These are phyloP conservation scores for Pseudoturritis turrita DNA, from an alignment of 345 rosid species.

Conservation along the genomic window DNA sequence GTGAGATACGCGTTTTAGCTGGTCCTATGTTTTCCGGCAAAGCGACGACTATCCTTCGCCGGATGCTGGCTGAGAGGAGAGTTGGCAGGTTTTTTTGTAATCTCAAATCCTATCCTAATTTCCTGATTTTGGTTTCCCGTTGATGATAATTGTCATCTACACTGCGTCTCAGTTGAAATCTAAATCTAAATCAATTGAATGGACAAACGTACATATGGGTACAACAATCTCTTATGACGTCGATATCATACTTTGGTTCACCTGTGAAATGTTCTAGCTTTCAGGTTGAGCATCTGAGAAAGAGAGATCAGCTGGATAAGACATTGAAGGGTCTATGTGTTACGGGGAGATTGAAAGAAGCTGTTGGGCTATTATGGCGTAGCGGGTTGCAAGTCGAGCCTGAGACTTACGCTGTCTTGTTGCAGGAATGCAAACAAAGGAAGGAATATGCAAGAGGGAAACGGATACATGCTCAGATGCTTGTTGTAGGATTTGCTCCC, in stretches of 20 bases:
- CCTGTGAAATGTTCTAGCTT: conserved; percentile 46
- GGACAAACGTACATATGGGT: no score
- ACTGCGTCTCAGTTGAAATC: not conserved
- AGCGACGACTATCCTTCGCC: conserved; percentile 67
- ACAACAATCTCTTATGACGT: no score
- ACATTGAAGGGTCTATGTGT: conserved; percentile 56
- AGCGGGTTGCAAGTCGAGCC: conserved; percentile 34
- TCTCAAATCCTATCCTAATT: not conserved
- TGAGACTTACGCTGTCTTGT: conserved; percentile 44
- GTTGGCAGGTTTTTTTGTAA: conserved; percentile 47
- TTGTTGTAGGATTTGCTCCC: conserved; percentile 43
- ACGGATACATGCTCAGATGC: conserved; percentile 71
- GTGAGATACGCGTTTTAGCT: conserved; percentile 58
- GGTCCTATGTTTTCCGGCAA: conserved; percentile 73
- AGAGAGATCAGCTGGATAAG: conserved; percentile 39
- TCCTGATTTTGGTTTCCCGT: not conserved
- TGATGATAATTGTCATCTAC: not conserved
- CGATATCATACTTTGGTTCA: conserved; percentile 4
- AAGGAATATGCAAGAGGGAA: conserved; percentile 41
- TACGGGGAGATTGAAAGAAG: conserved; percentile 60
- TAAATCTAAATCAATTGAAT: not conserved
- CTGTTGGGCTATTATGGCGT: conserved; percentile 52
- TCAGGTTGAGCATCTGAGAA: conserved; percentile 52
- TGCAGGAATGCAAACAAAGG: conserved; percentile 67
- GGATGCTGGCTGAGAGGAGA: conserved; percentile 50